phyloP scores from a whole-genome alignment of 192 early-diverging fungal genomes.

The Obelidium mucronatum region DNA sequence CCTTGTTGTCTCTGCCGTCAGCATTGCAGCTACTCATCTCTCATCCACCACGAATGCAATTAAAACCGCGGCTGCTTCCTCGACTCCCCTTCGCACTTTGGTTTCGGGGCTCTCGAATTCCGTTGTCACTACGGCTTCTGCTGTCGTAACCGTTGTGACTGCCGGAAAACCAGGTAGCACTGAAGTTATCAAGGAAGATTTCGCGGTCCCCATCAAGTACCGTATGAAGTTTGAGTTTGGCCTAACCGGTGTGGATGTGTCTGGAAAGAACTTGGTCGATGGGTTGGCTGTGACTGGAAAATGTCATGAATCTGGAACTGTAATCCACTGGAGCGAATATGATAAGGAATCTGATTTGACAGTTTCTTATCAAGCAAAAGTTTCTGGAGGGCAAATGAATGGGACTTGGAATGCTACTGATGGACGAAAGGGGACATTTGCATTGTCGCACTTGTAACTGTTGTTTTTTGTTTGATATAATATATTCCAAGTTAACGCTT shows the following conservation, averaged over 20 bases:
- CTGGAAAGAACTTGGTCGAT: constrained; percentile 22
- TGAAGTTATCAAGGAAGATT: neutral
- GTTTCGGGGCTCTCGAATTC: neutral
- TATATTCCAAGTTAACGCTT: no score
- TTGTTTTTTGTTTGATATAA: no score
- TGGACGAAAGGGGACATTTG: constrained; percentile 11
- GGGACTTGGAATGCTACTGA: constrained; percentile 14
- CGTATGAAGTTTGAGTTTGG: constrained; percentile 19
- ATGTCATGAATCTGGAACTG: constrained; percentile 1
- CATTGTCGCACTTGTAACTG: constrained; percentile 14
- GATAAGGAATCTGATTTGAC: constrained; percentile 9
- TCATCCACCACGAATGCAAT: neutral
- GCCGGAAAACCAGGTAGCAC: constrained; percentile 2
- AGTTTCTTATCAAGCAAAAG: neutral
- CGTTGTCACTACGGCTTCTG: neutral
- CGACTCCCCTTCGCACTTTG: no score
- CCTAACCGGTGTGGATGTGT: neutral
- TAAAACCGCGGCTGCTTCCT: neutral
- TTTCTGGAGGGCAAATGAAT: constrained; percentile 15
- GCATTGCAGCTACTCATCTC: neutral
- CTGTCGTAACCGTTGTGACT: neutral
- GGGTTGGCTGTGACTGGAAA: constrained; percentile 8
- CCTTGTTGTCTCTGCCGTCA: neutral
- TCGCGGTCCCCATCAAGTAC: constrained; percentile 18
- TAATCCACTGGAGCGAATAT: neutral